Base-by-base conservation (phyloP, 2,329 filamentous ascomycete species). In the Pseudogymnoascus sp. region DNA sequence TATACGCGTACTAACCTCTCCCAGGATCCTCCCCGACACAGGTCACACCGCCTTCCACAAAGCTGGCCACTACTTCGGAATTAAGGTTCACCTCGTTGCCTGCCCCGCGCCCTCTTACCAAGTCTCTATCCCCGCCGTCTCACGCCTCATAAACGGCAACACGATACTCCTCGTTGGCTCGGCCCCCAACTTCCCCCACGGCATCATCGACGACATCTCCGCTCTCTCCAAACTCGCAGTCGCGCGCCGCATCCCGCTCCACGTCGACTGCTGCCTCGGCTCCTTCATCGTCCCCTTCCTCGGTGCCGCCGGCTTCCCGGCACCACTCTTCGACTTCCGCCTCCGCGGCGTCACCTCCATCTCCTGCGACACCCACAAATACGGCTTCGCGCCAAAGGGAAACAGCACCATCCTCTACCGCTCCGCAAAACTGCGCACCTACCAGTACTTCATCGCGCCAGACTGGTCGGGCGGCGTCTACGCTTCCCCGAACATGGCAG, bases 381-480 rank as follows among this genome's bases (percentile, higher is more conserved):
- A 99, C 74, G 95, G 95, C 38, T 99, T 99, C 73, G 95, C 95
- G 1, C 95, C 95, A 62, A 99, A 99, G 79, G 95, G 95, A 69
- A 99, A 96, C 82, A 95, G 89, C 61, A 95, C 92, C 1, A 82
- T 96, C 13, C 82, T 99, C 44, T 99, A 99, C 82, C 91, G 95
- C 70, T 89, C 86, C 53, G 83, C 87, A 35, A 79, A 84, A 56
- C 84, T 96, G 68, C 86, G 95, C 69, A 86, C 86, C 64, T 93
- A 96, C 76, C 95, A 99, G 77, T 99, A 99, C 81, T 99, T 96
- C 76, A 88, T 99, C 74, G 91, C 88, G 33, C 89, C 95, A 6
- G 90, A 96, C 77, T 99, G 95, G 95, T 87, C 89, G 8, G 95
- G 95, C 65, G 95, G 95, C 70, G 92, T 99, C 7, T 99, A 99